A percentile compares a stretch with the other conserved stretches of the same genome.
Evolutionary conservation across 805 yeast species (phyloP).

Genomic region (Saccharomycopsis sp.): DNA sequence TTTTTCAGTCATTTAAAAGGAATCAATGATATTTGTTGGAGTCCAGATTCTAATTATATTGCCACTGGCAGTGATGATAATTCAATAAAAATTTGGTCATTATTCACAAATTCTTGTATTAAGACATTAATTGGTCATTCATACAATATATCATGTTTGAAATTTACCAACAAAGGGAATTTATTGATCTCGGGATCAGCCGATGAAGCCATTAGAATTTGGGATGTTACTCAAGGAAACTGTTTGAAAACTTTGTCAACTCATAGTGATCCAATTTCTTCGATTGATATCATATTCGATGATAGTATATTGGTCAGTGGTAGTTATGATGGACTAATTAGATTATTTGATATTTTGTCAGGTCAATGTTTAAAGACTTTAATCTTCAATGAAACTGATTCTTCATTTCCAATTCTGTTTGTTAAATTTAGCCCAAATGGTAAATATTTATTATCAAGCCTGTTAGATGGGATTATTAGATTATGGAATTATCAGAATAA

Average conservation of each 20-base stretch:
- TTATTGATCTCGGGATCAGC: constrained; percentile 72
- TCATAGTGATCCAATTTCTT: constrained; percentile 82
- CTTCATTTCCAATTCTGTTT: constrained; percentile 67
- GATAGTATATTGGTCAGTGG: constrained; percentile 79
- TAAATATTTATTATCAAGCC: constrained; percentile 62
- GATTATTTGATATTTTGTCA: constrained; percentile 77
- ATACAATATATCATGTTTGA: constrained; percentile 66
- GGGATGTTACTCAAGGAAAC: constrained; percentile 72
- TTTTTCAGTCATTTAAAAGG: constrained; percentile 56
- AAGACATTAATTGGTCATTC: constrained; percentile 64
- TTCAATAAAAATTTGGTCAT: constrained; percentile 65
- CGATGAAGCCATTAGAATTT: constrained; percentile 82
- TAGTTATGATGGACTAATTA: constrained; percentile 81
- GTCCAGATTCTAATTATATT: constrained; percentile 59
- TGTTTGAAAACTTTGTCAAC: constrained; percentile 77
- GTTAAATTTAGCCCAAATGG: constrained; percentile 76
- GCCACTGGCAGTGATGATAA: constrained; percentile 86
- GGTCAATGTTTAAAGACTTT: constrained; percentile 90
- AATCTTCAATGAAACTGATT: constrained; percentile 54
- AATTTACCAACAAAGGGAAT: constrained; percentile 66
- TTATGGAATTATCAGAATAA: constrained; percentile 75
- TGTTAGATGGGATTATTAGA: constrained; percentile 69
- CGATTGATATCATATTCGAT: constrained; percentile 64
- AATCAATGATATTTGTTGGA: constrained; percentile 66
- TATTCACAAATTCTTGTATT: constrained; percentile 34